These are phyloP conservation scores for Microglena sp. DNA, from an alignment of 139 green algal genomes.

Conservation along the genomic window DNA sequence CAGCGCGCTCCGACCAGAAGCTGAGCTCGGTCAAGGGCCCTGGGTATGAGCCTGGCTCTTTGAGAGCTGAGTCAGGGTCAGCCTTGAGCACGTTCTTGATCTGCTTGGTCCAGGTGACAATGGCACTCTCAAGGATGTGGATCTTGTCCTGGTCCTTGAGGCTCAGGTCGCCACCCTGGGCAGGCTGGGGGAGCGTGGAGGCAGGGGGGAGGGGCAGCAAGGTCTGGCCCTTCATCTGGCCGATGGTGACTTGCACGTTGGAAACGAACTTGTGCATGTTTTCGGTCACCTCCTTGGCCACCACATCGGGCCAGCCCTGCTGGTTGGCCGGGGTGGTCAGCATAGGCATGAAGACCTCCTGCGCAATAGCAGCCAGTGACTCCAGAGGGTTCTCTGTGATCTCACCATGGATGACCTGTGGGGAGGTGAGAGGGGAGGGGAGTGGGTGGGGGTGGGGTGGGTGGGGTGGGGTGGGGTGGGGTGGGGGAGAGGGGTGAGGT, in stretches of 20 bases:
- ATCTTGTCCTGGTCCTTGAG: conserved; percentile 69
- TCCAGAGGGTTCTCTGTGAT: conserved; percentile 67
- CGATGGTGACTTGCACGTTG: conserved; percentile 66
- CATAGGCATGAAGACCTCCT: conserved; percentile 80
- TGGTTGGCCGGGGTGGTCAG: conserved; percentile 66
- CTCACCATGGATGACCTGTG: conserved; percentile 66
- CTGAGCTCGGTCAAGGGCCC: conserved; percentile 77
- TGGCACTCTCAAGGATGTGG: conserved; percentile 74
- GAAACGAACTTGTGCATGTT: conserved; percentile 82
- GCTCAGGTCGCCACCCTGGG: conserved; percentile 15
- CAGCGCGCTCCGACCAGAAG: conserved; percentile 75
- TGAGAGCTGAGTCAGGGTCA: conserved; percentile 47
- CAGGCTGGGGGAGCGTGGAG: conserved; percentile 22
- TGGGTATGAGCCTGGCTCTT: conserved; percentile 34
- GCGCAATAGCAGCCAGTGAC: conserved; percentile 52
- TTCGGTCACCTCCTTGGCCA: conserved; percentile 74
- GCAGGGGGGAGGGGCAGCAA: conserved; percentile 69
- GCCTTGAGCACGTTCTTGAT: conserved; percentile 84
- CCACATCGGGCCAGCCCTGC: conserved; percentile 72
- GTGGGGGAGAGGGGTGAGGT: background rate
- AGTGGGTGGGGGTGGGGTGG: background rate
- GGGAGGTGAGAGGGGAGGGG: background rate
- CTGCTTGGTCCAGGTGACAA: conserved; percentile 82
- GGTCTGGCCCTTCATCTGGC: conserved; percentile 76
- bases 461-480: background rate